Evolutionary conservation across 2,329 filamentous ascomycete genomes (phyloP).

Genomic region (Neonectria neomacrospora): DNA sequence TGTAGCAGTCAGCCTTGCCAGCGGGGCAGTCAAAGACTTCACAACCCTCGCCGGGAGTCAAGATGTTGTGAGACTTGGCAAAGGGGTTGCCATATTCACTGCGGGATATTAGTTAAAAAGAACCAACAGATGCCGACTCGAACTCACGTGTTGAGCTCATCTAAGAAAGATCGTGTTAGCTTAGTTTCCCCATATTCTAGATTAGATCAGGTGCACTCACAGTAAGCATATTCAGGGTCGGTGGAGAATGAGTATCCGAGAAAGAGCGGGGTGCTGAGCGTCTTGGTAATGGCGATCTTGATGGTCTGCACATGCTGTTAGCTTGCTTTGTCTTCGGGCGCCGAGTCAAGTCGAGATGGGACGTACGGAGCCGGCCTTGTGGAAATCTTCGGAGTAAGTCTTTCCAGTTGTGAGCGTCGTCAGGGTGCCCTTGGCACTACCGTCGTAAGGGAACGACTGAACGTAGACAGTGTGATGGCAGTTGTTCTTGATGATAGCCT

Average conservation of each 20-base stretch:
- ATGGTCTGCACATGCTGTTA: constrained; percentile 48
- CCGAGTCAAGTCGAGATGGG: not conserved
- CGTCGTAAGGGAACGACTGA: constrained; percentile 52
- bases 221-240: constrained; percentile 53
- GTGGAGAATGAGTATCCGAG: constrained; percentile 55
- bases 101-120: constrained; percentile 1
- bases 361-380: constrained; percentile 49
- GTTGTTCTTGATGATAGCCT: constrained; percentile 52
- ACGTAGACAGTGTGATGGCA: constrained; percentile 50
- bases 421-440: constrained; percentile 46
- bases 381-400: constrained; percentile 51
- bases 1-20: constrained; percentile 53
- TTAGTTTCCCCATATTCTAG: constrained; percentile 1
- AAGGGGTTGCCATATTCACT: constrained; percentile 56
- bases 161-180: constrained; percentile 36
- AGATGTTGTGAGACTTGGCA: constrained; percentile 48
- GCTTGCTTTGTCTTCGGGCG: not conserved
- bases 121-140: not conserved
- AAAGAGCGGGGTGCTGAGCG: constrained; percentile 52
- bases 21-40: constrained; percentile 52
- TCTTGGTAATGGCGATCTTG: constrained; percentile 54
- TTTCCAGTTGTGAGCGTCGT: constrained; percentile 48
- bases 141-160: constrained; percentile 52
- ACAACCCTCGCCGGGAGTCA: constrained; percentile 53
- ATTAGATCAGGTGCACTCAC: constrained; percentile 41